Evolutionary conservation across 2,329 filamentous ascomycete species (phyloP).

Genomic region (Pyrenochaeta sp.): DNA sequence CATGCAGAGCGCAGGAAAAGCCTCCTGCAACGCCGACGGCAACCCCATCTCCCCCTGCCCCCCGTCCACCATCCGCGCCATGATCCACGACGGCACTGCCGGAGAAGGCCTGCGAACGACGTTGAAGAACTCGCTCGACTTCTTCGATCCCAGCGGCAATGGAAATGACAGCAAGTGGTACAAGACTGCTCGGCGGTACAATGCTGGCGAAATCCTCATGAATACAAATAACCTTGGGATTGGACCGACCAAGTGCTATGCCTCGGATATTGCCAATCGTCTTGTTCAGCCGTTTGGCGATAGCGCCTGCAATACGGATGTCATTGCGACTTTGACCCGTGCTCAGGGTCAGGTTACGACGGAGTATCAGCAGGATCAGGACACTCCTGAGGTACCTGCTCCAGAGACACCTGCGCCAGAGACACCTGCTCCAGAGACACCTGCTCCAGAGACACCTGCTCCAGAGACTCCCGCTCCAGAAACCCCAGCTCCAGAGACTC

Average conservation of each 20-base stretch:
- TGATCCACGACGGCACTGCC: slow-evolving; percentile 54
- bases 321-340: slow-evolving; percentile 4
- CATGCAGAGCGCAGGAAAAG: slow-evolving; percentile 53
- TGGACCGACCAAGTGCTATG: slow-evolving; percentile 59
- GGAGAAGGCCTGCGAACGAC: slow-evolving; percentile 55
- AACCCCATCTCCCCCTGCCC: slow-evolving; percentile 51
- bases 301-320: slow-evolving; percentile 24
- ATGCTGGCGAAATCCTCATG: slow-evolving; percentile 53
- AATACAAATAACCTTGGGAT: slow-evolving; percentile 51
- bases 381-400: too few species aligned
- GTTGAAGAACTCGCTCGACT: slow-evolving; percentile 47
- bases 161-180: slow-evolving; percentile 53
- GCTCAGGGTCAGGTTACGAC: background rate
- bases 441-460: too few species aligned
- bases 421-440: too few species aligned
- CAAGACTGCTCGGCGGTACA: slow-evolving; percentile 59
- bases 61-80: slow-evolving; percentile 44
- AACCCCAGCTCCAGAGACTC: too few species aligned
- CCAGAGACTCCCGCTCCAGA: too few species aligned
- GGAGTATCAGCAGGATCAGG: too few species aligned
- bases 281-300: slow-evolving; percentile 43
- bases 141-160: slow-evolving; percentile 29
- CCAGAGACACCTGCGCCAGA: too few species aligned
- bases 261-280: slow-evolving; percentile 60
- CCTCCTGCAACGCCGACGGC: slow-evolving; percentile 47